Evolutionary conservation across 2,329 filamentous ascomycete species (phyloP), one percentile per base, ranked within the genome.

Genomic region (Fusarium sp.): DNA sequence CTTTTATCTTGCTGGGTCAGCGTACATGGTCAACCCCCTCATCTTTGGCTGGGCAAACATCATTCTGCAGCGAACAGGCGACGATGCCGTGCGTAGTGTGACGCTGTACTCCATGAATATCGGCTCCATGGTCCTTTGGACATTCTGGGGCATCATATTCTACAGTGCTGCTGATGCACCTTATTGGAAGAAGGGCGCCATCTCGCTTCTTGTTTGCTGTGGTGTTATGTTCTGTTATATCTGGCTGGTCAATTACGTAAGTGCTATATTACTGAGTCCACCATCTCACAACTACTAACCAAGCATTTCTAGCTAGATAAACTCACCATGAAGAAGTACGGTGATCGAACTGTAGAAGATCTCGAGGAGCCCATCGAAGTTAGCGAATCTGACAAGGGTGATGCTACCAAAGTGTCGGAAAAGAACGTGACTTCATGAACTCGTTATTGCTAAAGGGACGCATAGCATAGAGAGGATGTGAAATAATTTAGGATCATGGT

Each of bases 61-160:
- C 9, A 78, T 80, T 9, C 36, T 73, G 4, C 69, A 72, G 3
- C 60, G 74, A 17, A 73, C 68, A 0, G 78, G 76, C 0, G 85
- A 86, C 22, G 84, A 86, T 63, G 83, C 84, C 3, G 70, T 80
- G 0, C 76, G 85, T 17, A 81, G 81, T 17, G 79, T 86, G 6
- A 82, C 82, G 0, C 69, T 86, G 0, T 83, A 82, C 45, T 79
- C 79, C 1, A 85, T 86, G 83, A 84, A 83, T 17, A 81, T 82
- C 30, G 79, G 80, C 6, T 80, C 81, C 20, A 81, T 80, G 47
- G 76, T 82, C 2, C 66, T 86, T 32, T 86, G 83, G 68, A 85
- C 85, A 0, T 85, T 85, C 55, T 86, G 84, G 84, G 84, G 84
- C 0, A 84, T 86, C 10, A 75, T 79, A 0, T 70, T 86, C 13